Evolutionary conservation across 805 yeast genomes (phyloP).

Genomic region (Maudiozyma saulgeensis): DNA sequence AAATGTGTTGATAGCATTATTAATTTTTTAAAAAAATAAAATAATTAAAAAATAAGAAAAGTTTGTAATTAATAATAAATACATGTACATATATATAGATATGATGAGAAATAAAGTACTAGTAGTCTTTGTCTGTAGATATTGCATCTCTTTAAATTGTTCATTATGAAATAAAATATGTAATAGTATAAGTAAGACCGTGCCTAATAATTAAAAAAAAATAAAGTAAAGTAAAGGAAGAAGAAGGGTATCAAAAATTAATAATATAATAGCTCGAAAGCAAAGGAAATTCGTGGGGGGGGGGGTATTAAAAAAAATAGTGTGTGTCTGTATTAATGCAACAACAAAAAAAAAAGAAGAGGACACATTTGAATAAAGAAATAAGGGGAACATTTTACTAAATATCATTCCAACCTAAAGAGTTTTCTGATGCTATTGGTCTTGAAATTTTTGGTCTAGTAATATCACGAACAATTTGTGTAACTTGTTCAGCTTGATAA

Average conservation of each 20-base stretch:
- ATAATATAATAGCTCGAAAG: neutral
- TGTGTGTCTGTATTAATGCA: no score
- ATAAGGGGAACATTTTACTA: conserved; percentile 8
- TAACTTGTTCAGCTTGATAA: conserved; percentile 1
- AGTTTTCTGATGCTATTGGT: conserved; percentile 62
- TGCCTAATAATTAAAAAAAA: no score
- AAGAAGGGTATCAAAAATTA: no score
- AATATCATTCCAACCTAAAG: conserved; percentile 54
- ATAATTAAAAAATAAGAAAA: neutral
- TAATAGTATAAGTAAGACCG: no score
- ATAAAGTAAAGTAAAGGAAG: no score
- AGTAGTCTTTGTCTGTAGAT: no score
- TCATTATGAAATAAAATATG: no score
- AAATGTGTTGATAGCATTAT: conserved; percentile 10
- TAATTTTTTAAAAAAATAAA: conserved; percentile 12
- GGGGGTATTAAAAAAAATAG: no score
- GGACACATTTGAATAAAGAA: no score
- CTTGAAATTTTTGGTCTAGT: conserved; percentile 43
- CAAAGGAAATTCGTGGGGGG: no score
- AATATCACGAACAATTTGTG: conserved; percentile 8
- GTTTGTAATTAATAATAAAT: neutral
- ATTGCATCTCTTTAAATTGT: neutral
- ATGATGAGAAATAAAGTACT: neutral
- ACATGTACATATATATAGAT: neutral
- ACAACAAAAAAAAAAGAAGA: no score